Evolutionary conservation across 805 yeast species (phyloP), one percentile per base, ranked within the genome.

Genomic region (Babjeviella inositovora): DNA sequence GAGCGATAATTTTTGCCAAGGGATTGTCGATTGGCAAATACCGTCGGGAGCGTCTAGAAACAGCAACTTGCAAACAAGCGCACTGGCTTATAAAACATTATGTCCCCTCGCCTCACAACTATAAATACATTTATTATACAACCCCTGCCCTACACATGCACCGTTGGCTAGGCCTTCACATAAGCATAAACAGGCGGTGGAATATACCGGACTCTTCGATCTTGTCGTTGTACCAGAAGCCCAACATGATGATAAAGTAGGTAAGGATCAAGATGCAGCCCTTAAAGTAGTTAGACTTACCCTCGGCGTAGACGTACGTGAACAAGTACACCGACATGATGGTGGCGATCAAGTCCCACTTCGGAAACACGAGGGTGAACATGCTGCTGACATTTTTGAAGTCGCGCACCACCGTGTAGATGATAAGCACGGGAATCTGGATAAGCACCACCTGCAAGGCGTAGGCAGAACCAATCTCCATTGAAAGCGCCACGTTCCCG

Each of bases 391-490:
- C 44, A 11, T 31, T 32, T 2, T 41, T 26, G 13, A 35, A 30
- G 4, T 41, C 39, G 36, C 35, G 49, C 41, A 41, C 49, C 39
- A 42, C 46, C 24, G 50, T 52, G 40, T 38, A 59, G 48, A 51
- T 56, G 27, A 76, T 61, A 41, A 90, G 62, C 2, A 90, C 72
- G 1, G 98, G 98, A 22, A 90, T 80, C 44, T 90, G 98, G 33
- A 90, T 59, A 28, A 90, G 55, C 35, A 94, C 87, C 9, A 90
- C 98, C 46, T 90, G 98, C 28, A 90, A 57, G 0, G 94, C 98
- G 43, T 90, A 90, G 0, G 98, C 98, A 31, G 93, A 73, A 29
- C 98, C 98, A 46, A 90, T 90, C 43, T 90, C 98, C 93, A 90
- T 80, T 3, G 94, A 80, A 21, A 90, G 55, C 1, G 98, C 94